These are phyloP conservation scores for Scheffersomyces parashehatae DNA, from an alignment of 1,139 yeast genomes.

Conservation along the genomic window DNA sequence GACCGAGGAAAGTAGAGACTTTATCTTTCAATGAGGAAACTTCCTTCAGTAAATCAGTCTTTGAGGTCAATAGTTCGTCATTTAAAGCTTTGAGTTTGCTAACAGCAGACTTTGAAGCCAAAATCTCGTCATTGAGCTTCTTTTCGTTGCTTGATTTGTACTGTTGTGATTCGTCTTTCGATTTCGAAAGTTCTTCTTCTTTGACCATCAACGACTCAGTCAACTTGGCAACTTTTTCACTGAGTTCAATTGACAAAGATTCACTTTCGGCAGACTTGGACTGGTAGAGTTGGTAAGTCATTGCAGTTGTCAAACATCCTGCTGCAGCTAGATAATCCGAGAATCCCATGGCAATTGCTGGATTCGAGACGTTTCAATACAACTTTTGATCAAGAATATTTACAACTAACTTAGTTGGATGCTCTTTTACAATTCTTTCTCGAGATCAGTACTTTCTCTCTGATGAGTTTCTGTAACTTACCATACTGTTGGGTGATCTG, in stretches of 20 bases:
- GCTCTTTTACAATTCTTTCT: no score
- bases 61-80: constrained; percentile 6
- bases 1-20: constrained; percentile 3
- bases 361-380: background rate
- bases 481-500: no score
- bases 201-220: constrained; percentile 11
- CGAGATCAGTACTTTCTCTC: no score
- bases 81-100: constrained; percentile 9
- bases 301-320: constrained; percentile 26
- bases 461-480: no score
- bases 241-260: constrained; percentile 12
- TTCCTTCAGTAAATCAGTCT: constrained; percentile 9
- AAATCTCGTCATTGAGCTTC: constrained; percentile 6
- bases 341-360: constrained; percentile 11
- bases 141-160: constrained; percentile 6
- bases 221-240: constrained; percentile 13
- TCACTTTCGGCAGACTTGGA: constrained; percentile 24
- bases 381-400: no score
- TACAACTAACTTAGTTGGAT: no score
- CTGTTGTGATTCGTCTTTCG: constrained; percentile 5
- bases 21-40: constrained; percentile 4
- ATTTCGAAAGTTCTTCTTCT: constrained; percentile 9
- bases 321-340: constrained; percentile 21
- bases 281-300: constrained; percentile 27
- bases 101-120: constrained; percentile 7